Conservation (phyloP, 164 flowering plant species). For the Stephania japonica region DNA sequence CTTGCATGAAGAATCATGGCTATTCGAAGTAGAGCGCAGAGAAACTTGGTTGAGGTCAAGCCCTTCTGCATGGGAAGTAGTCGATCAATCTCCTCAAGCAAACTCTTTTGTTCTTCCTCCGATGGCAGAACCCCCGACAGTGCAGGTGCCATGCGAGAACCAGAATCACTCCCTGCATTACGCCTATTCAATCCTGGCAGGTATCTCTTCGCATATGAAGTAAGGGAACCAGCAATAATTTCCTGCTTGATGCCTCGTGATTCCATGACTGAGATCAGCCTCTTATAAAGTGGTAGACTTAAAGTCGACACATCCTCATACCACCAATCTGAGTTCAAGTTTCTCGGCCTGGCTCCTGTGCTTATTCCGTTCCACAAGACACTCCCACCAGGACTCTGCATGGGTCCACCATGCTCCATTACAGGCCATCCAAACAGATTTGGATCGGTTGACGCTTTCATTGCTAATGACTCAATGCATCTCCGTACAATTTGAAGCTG, state of each 20-base stretch:
- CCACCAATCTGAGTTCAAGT: conserved; percentile 87
- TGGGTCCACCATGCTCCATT: conserved; percentile 66
- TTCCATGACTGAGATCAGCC: conserved; percentile 70
- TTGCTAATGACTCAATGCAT: conserved; percentile 73
- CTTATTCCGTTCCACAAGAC: conserved; percentile 94
- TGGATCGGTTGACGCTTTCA: conserved; percentile 76
- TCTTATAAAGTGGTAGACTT: conserved; percentile 65
- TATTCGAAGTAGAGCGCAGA: conserved; percentile 73
- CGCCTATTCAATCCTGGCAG: conserved; percentile 78
- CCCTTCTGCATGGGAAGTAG: conserved; percentile 74
- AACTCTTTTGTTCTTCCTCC: conserved; percentile 71
- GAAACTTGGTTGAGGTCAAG: conserved; percentile 56
- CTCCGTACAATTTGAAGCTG: conserved; percentile 57
- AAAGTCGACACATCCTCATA: conserved; percentile 75
- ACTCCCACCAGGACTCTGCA: conserved; percentile 95
- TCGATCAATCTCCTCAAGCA: conserved; percentile 76
- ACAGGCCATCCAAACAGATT: conserved; percentile 87
- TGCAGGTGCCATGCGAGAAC: conserved; percentile 34
- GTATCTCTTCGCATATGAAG: conserved; percentile 61
- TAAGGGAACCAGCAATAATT: conserved; percentile 66
- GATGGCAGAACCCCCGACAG: conserved; percentile 33
- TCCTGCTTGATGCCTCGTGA: conserved; percentile 70
- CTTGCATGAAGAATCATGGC: conserved; percentile 68
- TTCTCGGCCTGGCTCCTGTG: conserved; percentile 78
- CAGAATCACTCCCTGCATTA: conserved; percentile 40